phyloP scores from a whole-genome alignment of 352 stramenopile species.

The Phytophthora pluvialis region DNA sequence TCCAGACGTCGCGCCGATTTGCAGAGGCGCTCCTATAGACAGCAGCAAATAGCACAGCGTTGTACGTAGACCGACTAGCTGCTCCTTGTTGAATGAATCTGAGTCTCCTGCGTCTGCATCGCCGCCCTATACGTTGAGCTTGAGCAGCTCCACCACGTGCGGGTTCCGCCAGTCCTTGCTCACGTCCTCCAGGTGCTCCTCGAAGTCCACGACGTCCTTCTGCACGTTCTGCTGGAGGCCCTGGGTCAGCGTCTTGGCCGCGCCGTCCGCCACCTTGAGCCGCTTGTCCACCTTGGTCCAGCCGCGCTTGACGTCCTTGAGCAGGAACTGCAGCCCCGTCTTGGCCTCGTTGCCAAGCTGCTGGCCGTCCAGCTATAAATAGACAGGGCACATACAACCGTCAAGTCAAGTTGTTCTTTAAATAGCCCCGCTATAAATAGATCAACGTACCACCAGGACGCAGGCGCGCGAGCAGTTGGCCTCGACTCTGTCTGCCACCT shows the following conservation, averaged over 20 bases:
- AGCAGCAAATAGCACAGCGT: constrained; percentile 7
- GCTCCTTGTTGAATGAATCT: constrained; percentile 21
- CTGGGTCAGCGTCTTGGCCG: constrained; percentile 45
- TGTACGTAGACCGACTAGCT: constrained; percentile 22
- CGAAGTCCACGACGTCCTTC: constrained; percentile 68
- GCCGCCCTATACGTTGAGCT: constrained; percentile 72
- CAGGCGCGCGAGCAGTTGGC: constrained; percentile 72
- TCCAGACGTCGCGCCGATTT: constrained; percentile 32
- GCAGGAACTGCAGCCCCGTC: constrained; percentile 63
- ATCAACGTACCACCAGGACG: constrained; percentile 55
- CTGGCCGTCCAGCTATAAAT: constrained; percentile 51
- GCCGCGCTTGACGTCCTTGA: constrained; percentile 84
- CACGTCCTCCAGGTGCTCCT: constrained; percentile 79
- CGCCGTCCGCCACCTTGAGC: constrained; percentile 55
- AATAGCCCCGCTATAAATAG: constrained; percentile 7
- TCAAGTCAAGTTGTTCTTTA: constrained; percentile 11
- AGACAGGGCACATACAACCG: constrained; percentile 19
- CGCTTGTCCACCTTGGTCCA: constrained; percentile 75
- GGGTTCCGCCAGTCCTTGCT: constrained; percentile 82
- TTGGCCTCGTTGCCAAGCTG: constrained; percentile 66
- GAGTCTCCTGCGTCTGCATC: constrained; percentile 1
- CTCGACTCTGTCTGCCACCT: constrained; percentile 74
- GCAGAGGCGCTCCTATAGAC: constrained; percentile 27
- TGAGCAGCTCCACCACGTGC: constrained; percentile 67
- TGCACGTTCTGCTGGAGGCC: constrained; percentile 59